Conservation (phyloP, 805 yeast genomes). For the Spathaspora gorwiae region DNA sequence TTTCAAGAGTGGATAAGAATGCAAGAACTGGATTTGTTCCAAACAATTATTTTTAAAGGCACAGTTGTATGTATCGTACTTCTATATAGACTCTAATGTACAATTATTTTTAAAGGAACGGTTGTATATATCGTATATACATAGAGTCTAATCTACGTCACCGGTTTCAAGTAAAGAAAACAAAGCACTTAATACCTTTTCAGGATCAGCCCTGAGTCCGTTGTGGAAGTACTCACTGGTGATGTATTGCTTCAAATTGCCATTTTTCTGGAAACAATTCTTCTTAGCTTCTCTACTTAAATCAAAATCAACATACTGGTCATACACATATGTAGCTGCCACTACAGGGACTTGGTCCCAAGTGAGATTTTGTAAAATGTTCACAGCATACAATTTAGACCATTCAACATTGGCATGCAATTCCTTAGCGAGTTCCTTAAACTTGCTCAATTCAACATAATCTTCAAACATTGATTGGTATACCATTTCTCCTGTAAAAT, state of each 20-base stretch:
- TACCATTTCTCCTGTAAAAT: conserved; percentile 55
- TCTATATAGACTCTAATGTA: conserved; percentile 1
- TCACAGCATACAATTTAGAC: conserved; percentile 33
- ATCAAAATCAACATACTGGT: conserved; percentile 50
- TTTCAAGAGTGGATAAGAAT: conserved; percentile 9
- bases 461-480: conserved; percentile 49
- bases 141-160: conserved; percentile 30
- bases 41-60: conserved; percentile 15
- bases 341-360: conserved; percentile 40
- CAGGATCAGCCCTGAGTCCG: conserved; percentile 43
- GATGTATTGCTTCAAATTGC: conserved; percentile 38
- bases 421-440: conserved; percentile 38
- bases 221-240: conserved; percentile 50
- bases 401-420: conserved; percentile 31
- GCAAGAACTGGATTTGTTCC: conserved; percentile 37
- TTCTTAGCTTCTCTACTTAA: conserved; percentile 33
- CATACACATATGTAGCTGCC: conserved; percentile 46
- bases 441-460: conserved; percentile 35
- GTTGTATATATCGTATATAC: neutral
- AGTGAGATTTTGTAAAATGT: conserved; percentile 23
- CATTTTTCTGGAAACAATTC: conserved; percentile 21
- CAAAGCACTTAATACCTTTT: conserved; percentile 34
- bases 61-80: no score
- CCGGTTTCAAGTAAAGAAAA: conserved; percentile 33
- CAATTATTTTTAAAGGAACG: conserved; percentile 13